These are phyloP conservation scores for Colletotrichum liriopes DNA, from an alignment of 2,329 filamentous ascomycete species.

Conservation along the genomic window DNA sequence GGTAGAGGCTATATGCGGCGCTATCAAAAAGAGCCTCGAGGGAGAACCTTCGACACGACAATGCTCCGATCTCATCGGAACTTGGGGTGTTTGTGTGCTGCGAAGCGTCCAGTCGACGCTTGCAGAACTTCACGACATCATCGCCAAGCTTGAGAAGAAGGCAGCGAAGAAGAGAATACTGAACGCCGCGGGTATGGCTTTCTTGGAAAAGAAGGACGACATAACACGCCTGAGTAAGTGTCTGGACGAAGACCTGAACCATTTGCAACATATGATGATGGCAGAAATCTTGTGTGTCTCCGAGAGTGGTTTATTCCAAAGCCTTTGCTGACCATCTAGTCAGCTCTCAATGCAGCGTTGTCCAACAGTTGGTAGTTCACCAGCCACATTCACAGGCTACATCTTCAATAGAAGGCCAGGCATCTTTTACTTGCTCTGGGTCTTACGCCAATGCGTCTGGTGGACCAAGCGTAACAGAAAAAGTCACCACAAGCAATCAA, in stretches of 20 bases:
- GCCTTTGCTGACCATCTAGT: not conserved
- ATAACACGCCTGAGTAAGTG: constrained; percentile 6
- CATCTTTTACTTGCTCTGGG: no score
- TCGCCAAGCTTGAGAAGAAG: constrained; percentile 4
- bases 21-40: constrained; percentile 11
- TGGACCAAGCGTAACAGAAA: not conserved
- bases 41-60: not conserved
- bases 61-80: constrained; percentile 8
- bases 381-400: not conserved
- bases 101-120: constrained; percentile 12
- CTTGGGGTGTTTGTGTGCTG: constrained; percentile 1
- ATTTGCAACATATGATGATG: constrained; percentile 28
- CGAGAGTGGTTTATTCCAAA: no score
- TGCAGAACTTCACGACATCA: constrained; percentile 14
- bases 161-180: not conserved
- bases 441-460: not conserved
- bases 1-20: constrained; percentile 5
- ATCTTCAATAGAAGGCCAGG: not conserved
- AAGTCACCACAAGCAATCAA: not conserved
- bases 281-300: not conserved
- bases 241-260: constrained; percentile 14
- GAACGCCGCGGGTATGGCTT: not conserved
- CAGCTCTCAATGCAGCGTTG: not conserved
- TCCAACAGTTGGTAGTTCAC: not conserved
- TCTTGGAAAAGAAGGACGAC: constrained; percentile 16